These are phyloP conservation scores for Uronychia setigera DNA, from an alignment of 73 alveolate genomes.

Conservation along the genomic window DNA sequence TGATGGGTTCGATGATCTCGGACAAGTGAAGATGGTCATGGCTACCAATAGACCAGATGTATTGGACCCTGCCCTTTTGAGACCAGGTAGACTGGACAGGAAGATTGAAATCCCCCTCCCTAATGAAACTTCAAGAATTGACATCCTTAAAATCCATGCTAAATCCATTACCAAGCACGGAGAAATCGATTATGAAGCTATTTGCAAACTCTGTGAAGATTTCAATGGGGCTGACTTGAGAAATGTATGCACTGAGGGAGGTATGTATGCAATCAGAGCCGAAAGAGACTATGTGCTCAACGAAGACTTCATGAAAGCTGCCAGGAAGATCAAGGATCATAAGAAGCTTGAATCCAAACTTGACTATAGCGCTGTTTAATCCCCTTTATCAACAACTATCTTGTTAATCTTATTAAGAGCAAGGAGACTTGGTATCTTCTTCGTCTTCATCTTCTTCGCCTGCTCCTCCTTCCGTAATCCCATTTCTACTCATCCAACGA, in stretches of 20 bases:
- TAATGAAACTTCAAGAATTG: slow-evolving; percentile 94
- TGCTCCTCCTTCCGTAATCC: too few relatives aligned
- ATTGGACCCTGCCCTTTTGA: slow-evolving; percentile 98
- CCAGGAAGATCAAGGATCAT: slow-evolving; percentile 96
- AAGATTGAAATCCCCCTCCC: slow-evolving; percentile 99
- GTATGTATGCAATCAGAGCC: slow-evolving; percentile 99
- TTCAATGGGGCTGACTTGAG: slow-evolving; percentile 99
- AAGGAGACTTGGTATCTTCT: too few relatives aligned
- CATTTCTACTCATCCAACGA: not conserved
- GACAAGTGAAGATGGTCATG: slow-evolving; percentile 98
- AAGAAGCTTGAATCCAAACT: slow-evolving; percentile 95
- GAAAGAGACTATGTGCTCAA: slow-evolving; percentile 97
- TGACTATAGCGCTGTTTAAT: slow-evolving; percentile 91
- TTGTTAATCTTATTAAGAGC: too few relatives aligned
- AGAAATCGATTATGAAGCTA: slow-evolving; percentile 93
- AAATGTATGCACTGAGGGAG: slow-evolving; percentile 99
- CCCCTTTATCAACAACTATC: too few relatives aligned
- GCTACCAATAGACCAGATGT: slow-evolving; percentile 99
- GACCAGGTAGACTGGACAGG: slow-evolving; percentile 99
- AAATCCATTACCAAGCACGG: slow-evolving; percentile 98
- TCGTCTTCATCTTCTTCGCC: too few relatives aligned
- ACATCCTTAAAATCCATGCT: slow-evolving; percentile 96
- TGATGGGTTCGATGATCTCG: slow-evolving; percentile 99
- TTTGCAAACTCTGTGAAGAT: slow-evolving; percentile 94
- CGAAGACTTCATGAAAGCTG: slow-evolving; percentile 99